Evolutionary conservation across 1,284 basidiomycete genomes (phyloP), one percentile per base, ranked within the genome.

Genomic region (Mrakiaceae sp.): DNA sequence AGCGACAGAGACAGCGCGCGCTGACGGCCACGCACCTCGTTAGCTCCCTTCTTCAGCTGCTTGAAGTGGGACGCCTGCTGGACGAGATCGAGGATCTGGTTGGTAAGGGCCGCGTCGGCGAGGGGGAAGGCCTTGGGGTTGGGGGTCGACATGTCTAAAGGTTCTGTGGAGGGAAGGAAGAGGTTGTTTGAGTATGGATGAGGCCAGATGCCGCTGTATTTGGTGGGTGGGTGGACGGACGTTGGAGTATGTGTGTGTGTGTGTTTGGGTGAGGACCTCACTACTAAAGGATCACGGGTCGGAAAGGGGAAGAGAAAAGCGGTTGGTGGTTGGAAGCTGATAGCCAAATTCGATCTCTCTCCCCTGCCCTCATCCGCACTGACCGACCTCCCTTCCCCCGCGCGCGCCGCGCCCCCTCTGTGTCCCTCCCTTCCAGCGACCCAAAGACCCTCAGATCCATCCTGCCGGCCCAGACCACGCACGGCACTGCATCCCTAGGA

Each of bases 41-140:
- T 96, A 53, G 92, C 92, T 69, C 95, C 95, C 81, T 98, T 98
- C 81, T 98, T 98, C 63, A 98, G 81, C 79, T 97, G 92, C 79
- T 95, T 94, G 81, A 94, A 95, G 76, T 92, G 87, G 49, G 84
- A 82, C 58, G 90, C 90, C 78, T 93, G 88, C 78, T 92, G 88
- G 49, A 91, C 85, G 66, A 94, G 81, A 71, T 94, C 91, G 66
- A 95, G 81, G 73, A 94, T 91, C 76, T 90, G 85, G 83, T 98
- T 97, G 75, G 94, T 97, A 72, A 99, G 82, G 59, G 84, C 81
- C 56, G 92, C 86, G 71, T 88, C 83, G 69, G 96, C 91, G 67
- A 93, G 81, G 63, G 96, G 96, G 85, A 91, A 98, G 66, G 93
- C 93, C 81, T 94, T 96, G 70, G 80, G 78, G 79, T 82, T 82